Evolutionary conservation across 2,329 filamentous ascomycete species (phyloP).

Genomic region (Fusarium setosum): DNA sequence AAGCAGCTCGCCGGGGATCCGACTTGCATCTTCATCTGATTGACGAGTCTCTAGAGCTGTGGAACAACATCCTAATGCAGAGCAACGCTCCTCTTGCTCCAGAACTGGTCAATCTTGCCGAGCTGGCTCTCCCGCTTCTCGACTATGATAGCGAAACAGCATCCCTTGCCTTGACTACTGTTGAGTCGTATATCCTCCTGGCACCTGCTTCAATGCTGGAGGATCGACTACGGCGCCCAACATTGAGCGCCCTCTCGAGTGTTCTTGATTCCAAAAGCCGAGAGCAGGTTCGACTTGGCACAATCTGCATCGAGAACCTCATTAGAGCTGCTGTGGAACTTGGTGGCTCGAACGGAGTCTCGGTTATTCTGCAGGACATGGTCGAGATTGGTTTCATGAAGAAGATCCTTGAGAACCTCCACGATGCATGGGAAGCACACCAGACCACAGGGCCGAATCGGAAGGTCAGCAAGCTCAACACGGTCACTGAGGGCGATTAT

Average conservation of each 20-base stretch:
- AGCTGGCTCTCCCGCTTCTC: constrained; percentile 73
- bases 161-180: constrained; percentile 69
- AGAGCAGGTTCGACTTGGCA: constrained; percentile 68
- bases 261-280: constrained; percentile 65
- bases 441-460: constrained; percentile 85
- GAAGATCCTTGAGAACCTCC: constrained; percentile 73
- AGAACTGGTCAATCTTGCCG: constrained; percentile 72
- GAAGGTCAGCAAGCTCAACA: constrained; percentile 75
- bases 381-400: constrained; percentile 71
- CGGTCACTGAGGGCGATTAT: constrained; percentile 85
- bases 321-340: constrained; percentile 72
- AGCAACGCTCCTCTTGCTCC: constrained; percentile 70
- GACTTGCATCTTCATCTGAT: constrained; percentile 84
- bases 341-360: constrained; percentile 70
- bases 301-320: constrained; percentile 71
- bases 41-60: constrained; percentile 92
- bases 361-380: constrained; percentile 73
- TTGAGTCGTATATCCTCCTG: constrained; percentile 77
- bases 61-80: constrained; percentile 79
- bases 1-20: constrained; percentile 81
- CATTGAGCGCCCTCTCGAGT: constrained; percentile 60
- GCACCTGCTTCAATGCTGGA: constrained; percentile 75
- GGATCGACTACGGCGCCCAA: constrained; percentile 64
- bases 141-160: constrained; percentile 74
- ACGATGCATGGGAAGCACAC: constrained; percentile 77